A percentile compares a stretch with the other conserved stretches of the same genome.
phyloP scores from a whole-genome alignment of 345 rosid species.

The Cardamine chenopodiifolia region DNA sequence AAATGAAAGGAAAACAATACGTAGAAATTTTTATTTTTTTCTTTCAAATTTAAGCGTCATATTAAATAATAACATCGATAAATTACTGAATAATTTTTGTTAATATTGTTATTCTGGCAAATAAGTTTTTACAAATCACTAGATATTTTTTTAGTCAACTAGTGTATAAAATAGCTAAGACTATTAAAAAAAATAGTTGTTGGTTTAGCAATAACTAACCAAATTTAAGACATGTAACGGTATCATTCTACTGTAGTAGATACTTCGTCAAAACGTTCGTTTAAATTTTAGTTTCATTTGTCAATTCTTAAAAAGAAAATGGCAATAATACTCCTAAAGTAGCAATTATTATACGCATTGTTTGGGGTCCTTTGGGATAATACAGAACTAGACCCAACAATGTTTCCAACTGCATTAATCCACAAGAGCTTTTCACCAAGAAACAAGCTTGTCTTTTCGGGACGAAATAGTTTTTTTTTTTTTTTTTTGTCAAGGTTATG shows the following conservation, averaged over 20 bases:
- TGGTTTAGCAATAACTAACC: neutral
- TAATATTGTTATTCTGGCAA: neutral
- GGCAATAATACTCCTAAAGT: neutral
- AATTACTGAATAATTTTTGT: neutral
- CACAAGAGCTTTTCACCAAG: constrained; percentile 1
- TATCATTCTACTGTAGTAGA: neutral
- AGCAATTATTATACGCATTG: neutral
- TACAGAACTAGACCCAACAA: neutral
- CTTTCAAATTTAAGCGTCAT: neutral
- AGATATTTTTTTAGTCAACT: neutral
- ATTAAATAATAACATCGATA: neutral
- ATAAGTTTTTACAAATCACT: neutral
- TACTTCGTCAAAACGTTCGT: neutral
- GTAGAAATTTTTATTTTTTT: neutral
- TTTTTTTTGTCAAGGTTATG: neutral
- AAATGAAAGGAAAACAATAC: neutral
- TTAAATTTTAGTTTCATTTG: neutral
- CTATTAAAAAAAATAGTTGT: neutral
- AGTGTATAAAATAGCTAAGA: neutral
- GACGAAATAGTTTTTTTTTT: neutral
- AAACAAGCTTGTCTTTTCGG: neutral
- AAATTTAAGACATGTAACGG: neutral
- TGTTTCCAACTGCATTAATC: constrained; percentile 13
- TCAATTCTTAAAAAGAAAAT: neutral
- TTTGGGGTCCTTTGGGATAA: neutral